Base-by-base conservation (phyloP, 352 stramenopile genomes). In the Phytopythium aichiense region DNA sequence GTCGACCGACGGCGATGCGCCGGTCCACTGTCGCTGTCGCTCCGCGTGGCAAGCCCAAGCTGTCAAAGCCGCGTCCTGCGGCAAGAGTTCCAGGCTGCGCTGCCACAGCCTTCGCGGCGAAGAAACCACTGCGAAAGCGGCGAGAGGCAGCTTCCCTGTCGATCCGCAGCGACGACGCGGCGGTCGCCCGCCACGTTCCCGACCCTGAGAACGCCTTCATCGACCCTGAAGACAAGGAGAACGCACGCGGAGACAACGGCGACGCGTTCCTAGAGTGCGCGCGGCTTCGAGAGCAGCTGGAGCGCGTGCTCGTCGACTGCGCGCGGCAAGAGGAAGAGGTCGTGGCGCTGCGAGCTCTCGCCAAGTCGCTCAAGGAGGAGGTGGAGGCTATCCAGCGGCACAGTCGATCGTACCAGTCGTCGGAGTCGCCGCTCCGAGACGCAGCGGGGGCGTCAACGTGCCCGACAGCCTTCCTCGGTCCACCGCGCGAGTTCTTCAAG, bases 261-360 rank as follows among this genome's bases (percentile, higher is more conserved):
- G 62, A 67, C 13, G 51, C 65, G 13, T 42, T 23, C 13, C 28
- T 35, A 8, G 77, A 87, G 31, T 84, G 74, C 31, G 63, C 64
- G 31, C 67, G 67, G 2, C 65, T 89, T 48, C 76, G 80, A n/a
- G 68, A 72, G 31, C 69, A 87, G 42, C 56, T 89, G 7, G 67
- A 87, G 58, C 67, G 69, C 30, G 71, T 80, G 8, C 54, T 88
- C 25, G 45, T 64, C 0, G 69, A 85, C 43, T 73, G 83, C n/a
- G 63, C 80, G 43, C 69, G 72, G 25, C 78, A 87, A 63, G 68
- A 77, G 49, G 78, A 89, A 28, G 80, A 88, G 60, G 80, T 89
- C 42, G 72, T 86, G 7, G 80, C 74, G 12, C 45, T 89, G 13
- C 73, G 78, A 56, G 76, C 77, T 16, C 59, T 89, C 8, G 80